These are phyloP conservation scores for Epichloe hybrida DNA, from an alignment of 2,329 filamentous ascomycete genomes.

Conservation along the genomic window DNA sequence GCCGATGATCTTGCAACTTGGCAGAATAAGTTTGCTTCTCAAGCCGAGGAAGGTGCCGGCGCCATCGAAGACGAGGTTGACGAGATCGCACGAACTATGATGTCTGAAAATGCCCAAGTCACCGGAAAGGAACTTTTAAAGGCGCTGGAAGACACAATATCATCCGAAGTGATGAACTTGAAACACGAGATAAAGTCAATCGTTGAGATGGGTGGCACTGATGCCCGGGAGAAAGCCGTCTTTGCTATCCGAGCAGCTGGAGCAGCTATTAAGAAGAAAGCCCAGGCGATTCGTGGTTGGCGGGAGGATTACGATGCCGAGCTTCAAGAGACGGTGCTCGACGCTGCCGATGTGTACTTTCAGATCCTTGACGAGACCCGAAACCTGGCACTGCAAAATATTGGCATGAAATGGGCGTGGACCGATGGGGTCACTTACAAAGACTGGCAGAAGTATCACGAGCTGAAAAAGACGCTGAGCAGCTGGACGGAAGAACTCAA, in stretches of 20 bases:
- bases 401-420: slow-evolving; percentile 91
- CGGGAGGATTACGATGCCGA: slow-evolving; percentile 57
- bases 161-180: slow-evolving; percentile 48
- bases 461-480: slow-evolving; percentile 67
- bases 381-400: slow-evolving; percentile 75
- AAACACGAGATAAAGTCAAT: slow-evolving; percentile 55
- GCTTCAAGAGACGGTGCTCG: slow-evolving; percentile 52
- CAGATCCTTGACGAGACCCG: slow-evolving; percentile 71
- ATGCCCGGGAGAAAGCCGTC: slow-evolving; percentile 29
- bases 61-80: slow-evolving; percentile 60
- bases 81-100: slow-evolving; percentile 41
- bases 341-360: slow-evolving; percentile 67
- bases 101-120: slow-evolving; percentile 49
- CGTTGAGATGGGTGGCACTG: slow-evolving; percentile 31
- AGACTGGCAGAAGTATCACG: slow-evolving; percentile 92
- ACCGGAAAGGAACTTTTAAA: slow-evolving; percentile 54
- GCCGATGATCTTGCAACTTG: slow-evolving; percentile 67
- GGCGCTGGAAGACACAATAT: slow-evolving; percentile 54
- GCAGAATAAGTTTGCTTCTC: slow-evolving; percentile 78
- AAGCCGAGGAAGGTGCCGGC: slow-evolving; percentile 63
- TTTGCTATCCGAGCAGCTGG: slow-evolving; percentile 52
- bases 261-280: slow-evolving; percentile 59
- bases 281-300: slow-evolving; percentile 67
- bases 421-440: slow-evolving; percentile 93
- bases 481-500: slow-evolving; percentile 78